Conservation (phyloP, 495 filamentous ascomycete species). For the Niebla homalea region DNA sequence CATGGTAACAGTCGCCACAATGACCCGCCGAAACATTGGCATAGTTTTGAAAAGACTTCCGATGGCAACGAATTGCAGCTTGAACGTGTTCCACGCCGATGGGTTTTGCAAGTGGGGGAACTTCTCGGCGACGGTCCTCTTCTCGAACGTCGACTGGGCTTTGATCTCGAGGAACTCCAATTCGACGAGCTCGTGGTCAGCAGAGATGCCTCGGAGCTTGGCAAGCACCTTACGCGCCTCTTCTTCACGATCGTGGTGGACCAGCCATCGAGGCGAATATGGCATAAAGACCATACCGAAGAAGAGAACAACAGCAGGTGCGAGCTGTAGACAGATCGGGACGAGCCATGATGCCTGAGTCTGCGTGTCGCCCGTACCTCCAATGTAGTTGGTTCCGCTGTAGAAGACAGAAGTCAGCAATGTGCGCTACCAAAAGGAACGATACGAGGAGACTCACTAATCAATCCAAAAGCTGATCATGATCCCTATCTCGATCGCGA, state of each 20-base stretch:
- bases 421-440: too few species aligned
- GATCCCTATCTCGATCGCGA: slow-evolving; percentile 73
- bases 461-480: slow-evolving; percentile 26
- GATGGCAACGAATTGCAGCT: slow-evolving; percentile 59
- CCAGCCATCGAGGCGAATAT: slow-evolving; percentile 47
- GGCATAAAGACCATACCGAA: slow-evolving; percentile 34
- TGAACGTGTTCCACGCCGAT: slow-evolving; percentile 45
- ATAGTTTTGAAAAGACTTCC: slow-evolving; percentile 56
- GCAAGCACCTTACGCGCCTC: slow-evolving; percentile 46
- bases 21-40: slow-evolving; percentile 62
- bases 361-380: slow-evolving; percentile 50
- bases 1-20: slow-evolving; percentile 41
- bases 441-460: too few species aligned
- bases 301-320: slow-evolving; percentile 38
- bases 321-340: slow-evolving; percentile 47
- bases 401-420: slow-evolving; percentile 20
- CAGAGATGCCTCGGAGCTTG: slow-evolving; percentile 44
- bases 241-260: slow-evolving; percentile 31
- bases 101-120: slow-evolving; percentile 54
- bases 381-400: slow-evolving; percentile 59
- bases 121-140: slow-evolving; percentile 54
- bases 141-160: slow-evolving; percentile 67
- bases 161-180: slow-evolving; percentile 75
- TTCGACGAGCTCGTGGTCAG: slow-evolving; percentile 54
- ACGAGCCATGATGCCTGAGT: slow-evolving; percentile 57